Evolutionary conservation across 2,329 filamentous ascomycete genomes (phyloP).

Genomic region (Trichophyton rubrum): DNA sequence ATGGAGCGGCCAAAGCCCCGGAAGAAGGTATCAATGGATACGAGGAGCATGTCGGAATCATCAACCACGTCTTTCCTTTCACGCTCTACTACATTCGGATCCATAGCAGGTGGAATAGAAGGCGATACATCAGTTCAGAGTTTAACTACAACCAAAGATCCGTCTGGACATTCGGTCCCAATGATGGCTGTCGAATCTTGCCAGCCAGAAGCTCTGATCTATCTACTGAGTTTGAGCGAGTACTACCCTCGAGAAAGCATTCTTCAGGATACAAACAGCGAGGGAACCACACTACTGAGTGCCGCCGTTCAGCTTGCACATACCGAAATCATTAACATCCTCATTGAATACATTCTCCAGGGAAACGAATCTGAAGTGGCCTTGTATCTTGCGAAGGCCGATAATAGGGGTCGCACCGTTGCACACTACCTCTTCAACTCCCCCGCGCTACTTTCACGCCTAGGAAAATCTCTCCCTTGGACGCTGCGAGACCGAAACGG

Average conservation of each 20-base stretch:
- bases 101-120: conserved; percentile 59
- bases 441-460: conserved; percentile 61
- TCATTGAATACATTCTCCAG: conserved; percentile 58
- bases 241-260: conserved; percentile 62
- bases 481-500: conserved; percentile 86
- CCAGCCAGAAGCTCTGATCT: conserved; percentile 59
- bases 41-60: conserved; percentile 72
- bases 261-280: conserved; percentile 73
- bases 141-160: conserved; percentile 44
- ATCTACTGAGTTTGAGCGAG: conserved; percentile 63
- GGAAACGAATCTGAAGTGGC: conserved; percentile 44
- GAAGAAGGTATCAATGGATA: conserved; percentile 83
- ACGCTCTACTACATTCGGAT: conserved; percentile 63
- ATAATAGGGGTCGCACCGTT: conserved; percentile 73
- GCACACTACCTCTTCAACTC: conserved; percentile 96
- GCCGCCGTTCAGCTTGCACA: conserved; percentile 81
- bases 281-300: conserved; percentile 78
- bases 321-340: conserved; percentile 56
- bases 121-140: conserved; percentile 74
- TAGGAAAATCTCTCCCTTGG: conserved; percentile 76
- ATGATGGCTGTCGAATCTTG: conserved; percentile 76
- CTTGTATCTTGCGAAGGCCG: conserved; percentile 61
- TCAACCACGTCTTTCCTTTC: conserved; percentile 78
- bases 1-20: conserved; percentile 36
- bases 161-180: conserved; percentile 65